phyloP scores from a whole-genome alignment of 176 grass and related monocot genomes.

The Carex parvula region DNA sequence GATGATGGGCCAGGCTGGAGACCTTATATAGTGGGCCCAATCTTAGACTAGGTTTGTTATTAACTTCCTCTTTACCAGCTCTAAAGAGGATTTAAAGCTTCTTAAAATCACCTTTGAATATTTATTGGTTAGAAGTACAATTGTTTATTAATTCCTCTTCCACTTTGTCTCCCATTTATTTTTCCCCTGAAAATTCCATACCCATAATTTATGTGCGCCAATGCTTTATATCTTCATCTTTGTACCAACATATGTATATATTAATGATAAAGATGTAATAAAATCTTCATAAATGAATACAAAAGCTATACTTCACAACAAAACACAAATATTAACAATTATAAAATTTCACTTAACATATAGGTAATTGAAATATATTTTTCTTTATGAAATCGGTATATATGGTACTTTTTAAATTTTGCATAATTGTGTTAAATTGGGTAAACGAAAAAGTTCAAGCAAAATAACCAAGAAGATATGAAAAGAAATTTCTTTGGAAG shows the following conservation, averaged over 20 bases:
- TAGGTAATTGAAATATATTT: too few relatives aligned
- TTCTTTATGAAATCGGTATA: too few relatives aligned
- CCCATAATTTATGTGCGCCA: neutral
- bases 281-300: too few relatives aligned
- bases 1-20: slow-evolving; percentile 26
- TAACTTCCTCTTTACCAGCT: slow-evolving; percentile 21
- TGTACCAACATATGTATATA: neutral
- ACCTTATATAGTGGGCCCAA: slow-evolving; percentile 6
- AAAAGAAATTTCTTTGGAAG: too few relatives aligned
- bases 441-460: neutral
- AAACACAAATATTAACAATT: too few relatives aligned
- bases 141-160: slow-evolving; percentile 16
- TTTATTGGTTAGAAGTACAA: slow-evolving; percentile 15
- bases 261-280: too few relatives aligned
- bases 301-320: too few relatives aligned
- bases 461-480: too few relatives aligned
- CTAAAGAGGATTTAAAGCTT: slow-evolving; percentile 26
- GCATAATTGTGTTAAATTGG: neutral
- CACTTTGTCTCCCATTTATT: neutral
- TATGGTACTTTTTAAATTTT: too few relatives aligned
- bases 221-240: neutral
- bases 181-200: neutral
- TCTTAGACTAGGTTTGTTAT: slow-evolving; percentile 14
- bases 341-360: too few relatives aligned
- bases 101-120: slow-evolving; percentile 21